Percentiles rank a stretch among this genome's conserved stretches.
phyloP scores from a whole-genome alignment of 768 basidiomycete genomes.

The Leccinellum albellum region DNA sequence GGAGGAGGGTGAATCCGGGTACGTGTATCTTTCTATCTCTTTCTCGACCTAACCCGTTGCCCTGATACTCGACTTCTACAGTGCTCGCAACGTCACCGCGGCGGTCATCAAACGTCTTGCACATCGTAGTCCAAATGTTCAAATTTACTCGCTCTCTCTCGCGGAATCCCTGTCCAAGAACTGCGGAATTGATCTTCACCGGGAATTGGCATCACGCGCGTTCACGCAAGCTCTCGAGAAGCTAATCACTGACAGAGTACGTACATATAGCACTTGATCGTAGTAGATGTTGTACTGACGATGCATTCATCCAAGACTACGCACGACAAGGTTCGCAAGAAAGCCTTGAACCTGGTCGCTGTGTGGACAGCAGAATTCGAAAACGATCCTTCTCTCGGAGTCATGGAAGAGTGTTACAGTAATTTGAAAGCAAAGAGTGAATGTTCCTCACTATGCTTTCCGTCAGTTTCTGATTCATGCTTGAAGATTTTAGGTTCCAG shows the following conservation, averaged over 20 bases:
- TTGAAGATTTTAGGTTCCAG: conserved; percentile 69
- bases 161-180: conserved; percentile 91
- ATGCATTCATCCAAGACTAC: conserved; percentile 56
- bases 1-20: conserved; percentile 88
- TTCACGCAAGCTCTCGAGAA: conserved; percentile 90
- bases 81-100: conserved; percentile 82
- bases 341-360: conserved; percentile 68
- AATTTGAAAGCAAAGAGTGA: conserved; percentile 78
- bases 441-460: conserved; percentile 6
- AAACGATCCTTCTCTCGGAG: conserved; percentile 70
- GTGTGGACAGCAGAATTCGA: conserved; percentile 86
- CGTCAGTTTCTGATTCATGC: conserved; percentile 10
- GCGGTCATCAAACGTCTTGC: conserved; percentile 85
- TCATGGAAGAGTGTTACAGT: conserved; percentile 90
- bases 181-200: conserved; percentile 72
- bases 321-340: conserved; percentile 84
- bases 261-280: conserved; percentile 17
- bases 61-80: conserved; percentile 34
- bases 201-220: conserved; percentile 83
- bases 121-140: conserved; percentile 95
- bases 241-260: conserved; percentile 82
- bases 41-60: conserved; percentile 1
- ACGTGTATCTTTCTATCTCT: conserved; percentile 1
- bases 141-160: conserved; percentile 86
- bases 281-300: conserved; percentile 8